These are phyloP conservation scores for Gaultheria prostrata DNA, from an alignment of 148 eudicot genomes.

Conservation along the genomic window DNA sequence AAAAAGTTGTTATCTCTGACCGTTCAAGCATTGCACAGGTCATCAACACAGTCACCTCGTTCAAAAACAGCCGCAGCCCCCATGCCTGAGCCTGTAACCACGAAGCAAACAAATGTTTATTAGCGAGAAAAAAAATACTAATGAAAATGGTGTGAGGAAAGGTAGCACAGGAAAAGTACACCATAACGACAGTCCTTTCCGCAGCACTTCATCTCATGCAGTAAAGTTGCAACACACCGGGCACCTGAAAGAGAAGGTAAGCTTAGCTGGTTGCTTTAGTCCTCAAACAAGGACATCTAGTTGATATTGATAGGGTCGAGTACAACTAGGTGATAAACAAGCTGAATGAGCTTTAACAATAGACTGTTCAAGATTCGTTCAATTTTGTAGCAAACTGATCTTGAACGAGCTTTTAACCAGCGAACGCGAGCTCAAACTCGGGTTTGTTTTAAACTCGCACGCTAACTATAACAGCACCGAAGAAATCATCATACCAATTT, in stretches of 20 bases:
- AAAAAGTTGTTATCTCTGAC: conserved; percentile 8
- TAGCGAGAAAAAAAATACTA: not conserved
- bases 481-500: not conserved
- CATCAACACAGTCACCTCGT: conserved; percentile 67
- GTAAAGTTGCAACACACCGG: conserved; percentile 74
- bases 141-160: not conserved
- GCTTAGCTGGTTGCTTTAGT: conserved; percentile 4
- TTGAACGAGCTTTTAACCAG: too few relatives aligned
- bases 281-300: not conserved
- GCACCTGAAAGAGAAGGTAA: conserved; percentile 57
- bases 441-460: too few relatives aligned
- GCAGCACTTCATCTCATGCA: conserved; percentile 86
- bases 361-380: too few relatives aligned
- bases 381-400: too few relatives aligned
- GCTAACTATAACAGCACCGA: not conserved
- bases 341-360: too few relatives aligned
- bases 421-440: too few relatives aligned
- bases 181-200: conserved; percentile 79
- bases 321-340: too few relatives aligned
- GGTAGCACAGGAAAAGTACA: conserved; percentile 71
- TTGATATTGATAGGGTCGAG: not conserved
- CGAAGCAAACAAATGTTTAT: conserved; percentile 2
- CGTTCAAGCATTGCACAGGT: conserved; percentile 25
- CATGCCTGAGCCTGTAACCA: conserved; percentile 75
- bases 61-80: conserved; percentile 95